Evolutionary conservation across 1,284 basidiomycete species (phyloP).

Genomic region (Neonothopanus nambi): DNA sequence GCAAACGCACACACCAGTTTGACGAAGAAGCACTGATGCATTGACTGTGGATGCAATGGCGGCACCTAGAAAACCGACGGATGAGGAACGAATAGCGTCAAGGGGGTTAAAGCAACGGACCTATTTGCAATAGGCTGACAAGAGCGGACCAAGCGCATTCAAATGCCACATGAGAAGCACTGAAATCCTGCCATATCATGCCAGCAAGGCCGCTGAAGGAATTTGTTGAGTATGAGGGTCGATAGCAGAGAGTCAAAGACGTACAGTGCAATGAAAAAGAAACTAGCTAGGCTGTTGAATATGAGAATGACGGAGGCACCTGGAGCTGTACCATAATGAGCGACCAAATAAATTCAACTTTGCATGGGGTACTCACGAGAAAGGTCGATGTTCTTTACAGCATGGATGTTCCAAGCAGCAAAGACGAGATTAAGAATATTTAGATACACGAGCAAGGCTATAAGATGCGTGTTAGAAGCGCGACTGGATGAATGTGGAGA

Average conservation of each 20-base stretch:
- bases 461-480: constrained; percentile 1
- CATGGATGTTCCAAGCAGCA: constrained; percentile 56
- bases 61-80: constrained; percentile 35
- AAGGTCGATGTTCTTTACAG: constrained; percentile 33
- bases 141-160: constrained; percentile 57
- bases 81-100: constrained; percentile 4
- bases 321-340: constrained; percentile 34
- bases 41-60: constrained; percentile 47
- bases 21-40: constrained; percentile 39
- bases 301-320: constrained; percentile 53
- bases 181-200: constrained; percentile 33
- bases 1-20: constrained; percentile 33
- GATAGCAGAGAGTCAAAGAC: constrained; percentile 27
- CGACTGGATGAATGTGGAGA: neutral
- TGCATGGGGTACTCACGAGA: constrained; percentile 33
- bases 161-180: constrained; percentile 42
- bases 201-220: constrained; percentile 40
- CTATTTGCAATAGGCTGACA: constrained; percentile 49
- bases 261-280: constrained; percentile 48
- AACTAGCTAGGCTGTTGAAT: constrained; percentile 45
- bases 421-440: constrained; percentile 54
- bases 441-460: constrained; percentile 55
- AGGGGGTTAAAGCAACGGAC: constrained; percentile 29
- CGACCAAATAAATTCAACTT: neutral
- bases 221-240: neutral